A percentile compares a stretch with the other conserved stretches of the same genome.
phyloP scores from a whole-genome alignment of 495 filamentous ascomycete genomes.

The Chlorociboria aeruginascens region DNA sequence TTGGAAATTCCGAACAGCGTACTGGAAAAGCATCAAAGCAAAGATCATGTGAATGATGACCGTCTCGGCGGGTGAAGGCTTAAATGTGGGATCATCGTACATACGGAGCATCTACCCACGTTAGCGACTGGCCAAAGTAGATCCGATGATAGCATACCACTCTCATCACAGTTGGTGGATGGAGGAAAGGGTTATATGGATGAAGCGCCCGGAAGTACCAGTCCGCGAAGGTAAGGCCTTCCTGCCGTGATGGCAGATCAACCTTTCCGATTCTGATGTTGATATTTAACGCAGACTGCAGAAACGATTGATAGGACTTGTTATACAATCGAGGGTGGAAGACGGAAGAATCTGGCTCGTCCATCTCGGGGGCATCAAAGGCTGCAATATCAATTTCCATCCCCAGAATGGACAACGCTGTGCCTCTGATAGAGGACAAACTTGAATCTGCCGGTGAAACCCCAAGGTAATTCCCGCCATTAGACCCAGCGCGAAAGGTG shows the following conservation, averaged over 20 bases:
- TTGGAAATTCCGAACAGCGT: constrained; percentile 48
- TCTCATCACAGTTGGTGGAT: constrained; percentile 56
- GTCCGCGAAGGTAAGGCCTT: constrained; percentile 49
- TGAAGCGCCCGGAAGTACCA: constrained; percentile 64
- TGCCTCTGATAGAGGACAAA: constrained; percentile 62
- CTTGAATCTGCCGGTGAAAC: constrained; percentile 53
- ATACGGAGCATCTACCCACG: constrained; percentile 39
- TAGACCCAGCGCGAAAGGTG: constrained; percentile 39
- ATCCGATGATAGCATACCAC: constrained; percentile 34
- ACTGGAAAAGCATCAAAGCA: constrained; percentile 65
- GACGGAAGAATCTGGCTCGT: constrained; percentile 39
- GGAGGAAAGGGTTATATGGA: constrained; percentile 59
- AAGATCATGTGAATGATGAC: constrained; percentile 71
- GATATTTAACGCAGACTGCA: constrained; percentile 45
- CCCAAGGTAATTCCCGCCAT: constrained; percentile 59
- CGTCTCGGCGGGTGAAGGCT: constrained; percentile 47
- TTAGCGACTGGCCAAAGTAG: neutral
- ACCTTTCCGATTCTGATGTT: constrained; percentile 41
- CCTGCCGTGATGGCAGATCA: constrained; percentile 41
- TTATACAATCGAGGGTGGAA: constrained; percentile 36
- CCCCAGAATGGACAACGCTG: constrained; percentile 59
- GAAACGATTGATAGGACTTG: constrained; percentile 58
- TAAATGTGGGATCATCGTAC: constrained; percentile 50
- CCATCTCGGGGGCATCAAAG: constrained; percentile 51
- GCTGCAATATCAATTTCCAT: constrained; percentile 67